Base-by-base conservation (phyloP, 805 yeast genomes). In the Ogataea sp. region DNA sequence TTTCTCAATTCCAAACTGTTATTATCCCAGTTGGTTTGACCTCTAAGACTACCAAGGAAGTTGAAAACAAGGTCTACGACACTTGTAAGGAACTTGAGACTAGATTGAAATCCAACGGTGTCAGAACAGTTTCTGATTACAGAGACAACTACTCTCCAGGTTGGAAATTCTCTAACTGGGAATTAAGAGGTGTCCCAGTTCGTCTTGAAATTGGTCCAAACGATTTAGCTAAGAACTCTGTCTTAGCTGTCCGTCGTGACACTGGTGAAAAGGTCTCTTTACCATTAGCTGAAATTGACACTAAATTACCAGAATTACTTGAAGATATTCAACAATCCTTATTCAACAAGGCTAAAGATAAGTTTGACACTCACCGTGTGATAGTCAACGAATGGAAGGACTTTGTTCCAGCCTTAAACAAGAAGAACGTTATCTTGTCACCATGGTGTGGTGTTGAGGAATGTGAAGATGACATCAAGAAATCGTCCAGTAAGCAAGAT, bases 111-210 rank as follows among this genome's bases (percentile, higher is more conserved):
- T 65, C 61, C 20, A 73, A 75, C 36, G 93, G 75, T 39, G 69
- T 93, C 43, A 80, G 96, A 63, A 87, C 76, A 21, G 67, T 72
- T 41, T 82, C 90, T 53, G 99, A 93, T 65, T 83, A 79, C 73
- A 80, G 97, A 65, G 95, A 82, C 51, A 86, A 81, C 70, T 90
- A 93, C 70, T 82, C 96, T 39, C 95, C 97, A 48, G 98, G 98
- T 48, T 93, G 97, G 97, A 93, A 93, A 68, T 93, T 90, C 66
- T 82, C 97, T 42, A 95, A 93, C 61, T 83, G 94, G 74, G 99
- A 93, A 70, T 78, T 93, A 61, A 87, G 83, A 71, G 99, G 99
- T 74, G 72, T 81, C 39, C 97, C 97, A 48, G 68, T 93, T 48
- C 83, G 98, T 64, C 58, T 93, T 36, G 99, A 93, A 71, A 75